Evolutionary conservation across 164 flowering plant genomes (phyloP), one percentile per base, ranked within the genome.

Genomic region (Sextonia rubra): DNA sequence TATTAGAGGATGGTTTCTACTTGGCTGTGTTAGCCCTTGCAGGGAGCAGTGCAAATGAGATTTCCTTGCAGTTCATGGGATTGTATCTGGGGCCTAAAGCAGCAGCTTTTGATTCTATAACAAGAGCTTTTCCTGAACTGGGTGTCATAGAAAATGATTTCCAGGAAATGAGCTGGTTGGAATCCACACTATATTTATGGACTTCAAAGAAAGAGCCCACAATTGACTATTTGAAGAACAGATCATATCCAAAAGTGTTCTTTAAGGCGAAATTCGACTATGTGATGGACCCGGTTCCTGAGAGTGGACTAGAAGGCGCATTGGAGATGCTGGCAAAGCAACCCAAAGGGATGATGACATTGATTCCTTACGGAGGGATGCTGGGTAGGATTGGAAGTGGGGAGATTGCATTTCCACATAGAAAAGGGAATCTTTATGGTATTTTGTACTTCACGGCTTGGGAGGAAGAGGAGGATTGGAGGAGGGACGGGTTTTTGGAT

Each of bases 351-450:
- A 68, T 60, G 48, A 65, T 75, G 2, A 66, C 75, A 20, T 48
- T 80, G 65, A 77, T 77, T 37, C 83, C 80, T 26, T 72, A 68
- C 7, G 82, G 82, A 0, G 80, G 80, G 32, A 32, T 67, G 25
- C 66, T 77, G 80, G 63, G 24, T n/a, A 71, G 71, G 66, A 64
- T 77, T 0, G 52, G 56, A n/a, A 55, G 47, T 44, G 71, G 71
- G 22, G 70, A 72, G 7, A 71, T 70, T 25, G 69, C 80, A 2
- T 80, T 77, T 56, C 80, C 83, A 24, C 80, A 77, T 32, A 69
- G 83, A 71, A 74, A 63, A 9, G 80, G 80, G 2, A 80, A 69
- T 63, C 52, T 74, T 2, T 80, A 72, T 27, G 47, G 73, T 22
- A 75, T 80, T 44, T 71, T 77, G 63, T 80, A 74, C 69, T 18